Evolutionary conservation across 495 filamentous ascomycete genomes (phyloP).

Genomic region (Aspergillus mulundensis): DNA sequence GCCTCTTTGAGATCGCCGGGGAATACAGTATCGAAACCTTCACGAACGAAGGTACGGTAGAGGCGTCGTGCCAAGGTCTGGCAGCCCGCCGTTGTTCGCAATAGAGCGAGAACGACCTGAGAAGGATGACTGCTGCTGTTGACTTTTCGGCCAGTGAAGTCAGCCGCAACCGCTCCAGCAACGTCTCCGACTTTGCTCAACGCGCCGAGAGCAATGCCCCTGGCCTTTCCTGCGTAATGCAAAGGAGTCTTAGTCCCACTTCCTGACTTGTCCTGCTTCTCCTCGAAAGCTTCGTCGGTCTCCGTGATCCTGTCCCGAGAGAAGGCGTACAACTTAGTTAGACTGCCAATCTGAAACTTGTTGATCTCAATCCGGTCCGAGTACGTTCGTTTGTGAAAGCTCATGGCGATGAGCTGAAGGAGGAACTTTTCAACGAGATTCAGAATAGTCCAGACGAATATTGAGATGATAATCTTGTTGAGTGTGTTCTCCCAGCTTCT

Average conservation of each 20-base stretch:
- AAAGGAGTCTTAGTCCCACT: constrained; percentile 70
- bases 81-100: constrained; percentile 66
- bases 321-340: constrained; percentile 78
- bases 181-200: constrained; percentile 81
- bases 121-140: constrained; percentile 74
- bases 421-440: constrained; percentile 92
- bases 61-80: constrained; percentile 86
- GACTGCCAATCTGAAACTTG: constrained; percentile 78
- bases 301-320: constrained; percentile 70
- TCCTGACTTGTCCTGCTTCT: constrained; percentile 35
- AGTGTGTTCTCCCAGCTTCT: constrained; percentile 69
- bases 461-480: constrained; percentile 81
- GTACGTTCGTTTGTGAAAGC: constrained; percentile 89
- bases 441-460: constrained; percentile 74
- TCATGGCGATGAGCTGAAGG: constrained; percentile 90
- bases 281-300: constrained; percentile 68
- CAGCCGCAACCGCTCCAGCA: constrained; percentile 85
- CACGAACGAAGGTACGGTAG: constrained; percentile 82
- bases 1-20: constrained; percentile 73
- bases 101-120: constrained; percentile 72
- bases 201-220: constrained; percentile 66
- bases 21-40: constrained; percentile 69
- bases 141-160: constrained; percentile 82
- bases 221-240: constrained; percentile 59
- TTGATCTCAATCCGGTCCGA: constrained; percentile 88